Conservation (phyloP, 495 filamentous ascomycete species). For the Xanthoparmelia taractica region DNA sequence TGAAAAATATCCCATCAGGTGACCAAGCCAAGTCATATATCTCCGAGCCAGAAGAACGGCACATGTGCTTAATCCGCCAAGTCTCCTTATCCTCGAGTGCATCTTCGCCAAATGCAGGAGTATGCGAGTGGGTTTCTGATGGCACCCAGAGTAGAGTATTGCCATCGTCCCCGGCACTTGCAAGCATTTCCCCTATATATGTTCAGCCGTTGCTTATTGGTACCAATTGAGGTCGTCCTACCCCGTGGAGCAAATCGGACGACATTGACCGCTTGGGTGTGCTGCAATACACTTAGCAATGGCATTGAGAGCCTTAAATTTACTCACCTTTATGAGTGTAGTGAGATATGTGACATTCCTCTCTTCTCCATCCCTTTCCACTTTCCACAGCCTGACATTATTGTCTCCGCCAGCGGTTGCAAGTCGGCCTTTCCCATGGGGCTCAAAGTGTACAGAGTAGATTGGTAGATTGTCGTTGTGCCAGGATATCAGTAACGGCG, state of each 20-base stretch:
- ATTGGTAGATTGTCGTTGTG: slow-evolving; percentile 91
- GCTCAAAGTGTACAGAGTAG: slow-evolving; percentile 93
- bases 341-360: slow-evolving; percentile 83
- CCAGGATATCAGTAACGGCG: slow-evolving; percentile 89
- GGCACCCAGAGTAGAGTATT: slow-evolving; percentile 95
- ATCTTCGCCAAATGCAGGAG: slow-evolving; percentile 69
- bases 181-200: slow-evolving; percentile 73
- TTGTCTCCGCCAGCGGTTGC: slow-evolving; percentile 95
- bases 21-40: slow-evolving; percentile 99
- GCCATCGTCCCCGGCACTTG: slow-evolving; percentile 92
- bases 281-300: slow-evolving; percentile 30
- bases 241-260: slow-evolving; percentile 92
- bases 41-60: slow-evolving; percentile 78
- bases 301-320: neutral
- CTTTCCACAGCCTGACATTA: slow-evolving; percentile 90
- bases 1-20: slow-evolving; percentile 90
- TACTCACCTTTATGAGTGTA: slow-evolving; percentile 59
- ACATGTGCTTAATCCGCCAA: slow-evolving; percentile 97
- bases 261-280: slow-evolving; percentile 97
- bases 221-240: slow-evolving; percentile 30
- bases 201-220: slow-evolving; percentile 27
- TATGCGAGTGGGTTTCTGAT: slow-evolving; percentile 59
- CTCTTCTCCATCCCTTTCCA: slow-evolving; percentile 79
- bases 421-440: slow-evolving; percentile 82
- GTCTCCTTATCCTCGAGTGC: slow-evolving; percentile 87